A percentile compares a stretch with the other conserved stretches of the same genome.
Evolutionary conservation across 768 basidiomycete species (phyloP).

Genomic region (Sporobolomyces pararoseus): DNA sequence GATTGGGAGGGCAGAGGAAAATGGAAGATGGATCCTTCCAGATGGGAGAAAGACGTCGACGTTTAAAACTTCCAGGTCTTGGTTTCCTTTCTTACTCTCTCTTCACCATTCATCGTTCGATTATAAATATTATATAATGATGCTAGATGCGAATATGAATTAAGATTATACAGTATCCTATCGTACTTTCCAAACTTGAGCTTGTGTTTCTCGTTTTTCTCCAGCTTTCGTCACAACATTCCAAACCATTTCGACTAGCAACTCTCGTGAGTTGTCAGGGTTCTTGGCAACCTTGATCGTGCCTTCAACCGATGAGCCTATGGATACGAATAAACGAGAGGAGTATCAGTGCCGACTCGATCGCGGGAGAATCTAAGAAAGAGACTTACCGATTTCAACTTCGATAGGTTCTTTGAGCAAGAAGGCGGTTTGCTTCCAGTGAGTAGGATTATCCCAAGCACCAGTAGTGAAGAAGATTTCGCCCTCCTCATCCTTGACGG

Average conservation of each 20-base stretch:
- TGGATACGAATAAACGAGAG: neutral
- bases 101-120: too few species aligned
- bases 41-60: neutral
- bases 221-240: neutral
- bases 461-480: conserved; percentile 70
- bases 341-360: neutral
- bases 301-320: conserved; percentile 71
- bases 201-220: conserved; percentile 10
- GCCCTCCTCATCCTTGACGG: conserved; percentile 21
- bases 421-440: conserved; percentile 96
- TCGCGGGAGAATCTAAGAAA: neutral
- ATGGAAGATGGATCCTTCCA: conserved; percentile 41
- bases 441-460: conserved; percentile 77
- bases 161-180: conserved; percentile 1
- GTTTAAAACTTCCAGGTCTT: too few species aligned
- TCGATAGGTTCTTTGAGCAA: conserved; percentile 71
- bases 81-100: too few species aligned
- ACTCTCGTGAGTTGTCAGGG: conserved; percentile 71
- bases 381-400: conserved; percentile 62
- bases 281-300: conserved; percentile 81
- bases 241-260: conserved; percentile 73
- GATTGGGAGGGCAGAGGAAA: conserved; percentile 48
- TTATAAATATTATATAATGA: too few species aligned
- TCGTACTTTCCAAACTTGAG: conserved; percentile 39
- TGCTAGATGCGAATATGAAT: neutral